A percentile compares a stretch with the other conserved stretches of the same genome.
These are phyloP conservation scores for Endoconidiophora laricicola DNA, from an alignment of 2,329 filamentous ascomycete genomes.

Conservation along the genomic window DNA sequence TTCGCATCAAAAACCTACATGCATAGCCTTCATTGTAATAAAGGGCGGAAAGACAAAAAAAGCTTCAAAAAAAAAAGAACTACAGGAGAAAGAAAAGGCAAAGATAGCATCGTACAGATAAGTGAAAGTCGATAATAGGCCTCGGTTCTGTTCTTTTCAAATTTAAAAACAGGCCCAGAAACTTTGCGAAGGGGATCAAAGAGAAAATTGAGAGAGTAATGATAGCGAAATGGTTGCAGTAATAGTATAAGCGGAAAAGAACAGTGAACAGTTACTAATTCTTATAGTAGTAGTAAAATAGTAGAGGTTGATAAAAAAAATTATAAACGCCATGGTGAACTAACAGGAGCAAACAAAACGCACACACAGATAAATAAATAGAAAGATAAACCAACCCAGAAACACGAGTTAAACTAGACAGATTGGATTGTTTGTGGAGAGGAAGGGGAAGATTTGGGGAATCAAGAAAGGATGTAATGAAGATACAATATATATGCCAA, in stretches of 20 bases:
- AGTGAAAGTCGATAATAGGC: background rate
- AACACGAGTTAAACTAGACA: background rate
- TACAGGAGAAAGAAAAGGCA: background rate
- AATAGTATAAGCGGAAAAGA: background rate
- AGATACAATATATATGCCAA: slow-evolving; percentile 4
- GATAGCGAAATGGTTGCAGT: no score
- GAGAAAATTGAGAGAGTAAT: background rate
- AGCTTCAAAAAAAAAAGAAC: background rate
- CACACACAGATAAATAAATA: background rate
- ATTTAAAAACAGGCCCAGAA: background rate
- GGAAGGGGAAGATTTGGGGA: no score
- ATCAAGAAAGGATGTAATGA: background rate
- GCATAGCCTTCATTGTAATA: no score
- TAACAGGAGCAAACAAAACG: background rate
- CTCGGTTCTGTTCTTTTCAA: background rate
- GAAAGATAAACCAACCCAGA: slow-evolving; percentile 1
- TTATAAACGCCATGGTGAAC: no score
- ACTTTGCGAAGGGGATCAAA: background rate
- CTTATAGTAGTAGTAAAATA: background rate
- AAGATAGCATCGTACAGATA: background rate
- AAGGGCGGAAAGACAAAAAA: no score
- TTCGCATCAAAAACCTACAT: no score
- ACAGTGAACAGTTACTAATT: background rate
- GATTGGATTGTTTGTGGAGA: no score
- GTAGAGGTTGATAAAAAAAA: background rate